Evolutionary conservation across 140 eudicot species (phyloP).

Genomic region (Anethum foeniculum): DNA sequence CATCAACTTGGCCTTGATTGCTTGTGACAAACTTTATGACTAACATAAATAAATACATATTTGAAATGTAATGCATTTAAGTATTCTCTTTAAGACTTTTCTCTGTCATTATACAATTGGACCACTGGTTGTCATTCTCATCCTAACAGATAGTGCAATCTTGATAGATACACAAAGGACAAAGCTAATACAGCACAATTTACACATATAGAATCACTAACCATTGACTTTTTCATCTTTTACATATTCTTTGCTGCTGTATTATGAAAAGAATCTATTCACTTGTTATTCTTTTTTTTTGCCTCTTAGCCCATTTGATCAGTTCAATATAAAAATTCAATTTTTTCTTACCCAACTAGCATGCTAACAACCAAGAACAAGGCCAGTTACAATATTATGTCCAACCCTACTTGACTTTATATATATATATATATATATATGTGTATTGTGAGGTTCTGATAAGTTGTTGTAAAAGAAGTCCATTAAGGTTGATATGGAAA

Average conservation of each 20-base stretch:
- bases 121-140: not conserved
- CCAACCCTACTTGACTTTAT: not conserved
- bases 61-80: not conserved
- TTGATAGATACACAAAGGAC: not conserved
- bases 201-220: not conserved
- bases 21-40: not conserved
- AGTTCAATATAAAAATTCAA: not conserved
- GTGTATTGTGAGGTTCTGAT: not conserved
- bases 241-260: constrained; percentile 2
- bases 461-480: not conserved
- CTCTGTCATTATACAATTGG: constrained; percentile 3
- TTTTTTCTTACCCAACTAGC: not conserved
- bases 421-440: not conserved
- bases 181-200: not conserved
- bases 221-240: constrained; percentile 2
- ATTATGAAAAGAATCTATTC: constrained; percentile 2
- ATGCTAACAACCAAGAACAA: constrained; percentile 7
- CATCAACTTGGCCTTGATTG: constrained; percentile 2
- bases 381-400: not conserved
- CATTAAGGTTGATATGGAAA: constrained; percentile 27
- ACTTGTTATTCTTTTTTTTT: not conserved
- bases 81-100: not conserved
- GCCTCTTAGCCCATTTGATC: not conserved
- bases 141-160: not conserved
- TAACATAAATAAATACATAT: too few relatives aligned